Conservation (phyloP, 192 early-diverging fungal species). For the Neocallimastix lanati region DNA sequence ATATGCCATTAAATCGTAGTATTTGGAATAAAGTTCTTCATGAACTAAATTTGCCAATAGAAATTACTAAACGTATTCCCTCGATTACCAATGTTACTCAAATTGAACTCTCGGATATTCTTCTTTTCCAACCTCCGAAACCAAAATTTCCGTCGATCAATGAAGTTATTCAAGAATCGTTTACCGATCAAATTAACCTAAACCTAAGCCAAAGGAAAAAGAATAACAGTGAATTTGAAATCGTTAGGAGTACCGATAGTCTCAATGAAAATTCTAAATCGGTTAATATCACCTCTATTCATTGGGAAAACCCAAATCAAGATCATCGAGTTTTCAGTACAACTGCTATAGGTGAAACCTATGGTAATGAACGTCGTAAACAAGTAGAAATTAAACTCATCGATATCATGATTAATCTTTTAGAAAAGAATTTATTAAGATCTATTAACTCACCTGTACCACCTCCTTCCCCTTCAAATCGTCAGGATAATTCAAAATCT, state of each 20-base stretch:
- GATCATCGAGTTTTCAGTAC: background rate
- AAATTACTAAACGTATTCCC: background rate
- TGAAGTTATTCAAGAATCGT: background rate
- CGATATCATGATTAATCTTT: background rate
- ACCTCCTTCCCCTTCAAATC: no score
- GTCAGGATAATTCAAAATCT: background rate
- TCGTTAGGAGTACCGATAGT: no score
- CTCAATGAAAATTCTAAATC: no score
- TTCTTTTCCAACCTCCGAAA: background rate
- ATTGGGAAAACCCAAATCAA: background rate
- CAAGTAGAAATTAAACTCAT: background rate
- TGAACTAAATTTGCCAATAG: background rate
- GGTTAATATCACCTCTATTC: background rate
- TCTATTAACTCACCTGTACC: background rate
- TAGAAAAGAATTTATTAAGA: background rate
- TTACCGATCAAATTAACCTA: no score
- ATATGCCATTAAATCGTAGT: background rate
- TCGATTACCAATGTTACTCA: background rate
- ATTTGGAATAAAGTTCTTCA: background rate
- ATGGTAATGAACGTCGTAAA: background rate
- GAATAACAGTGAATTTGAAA: no score
- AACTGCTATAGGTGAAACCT: background rate
- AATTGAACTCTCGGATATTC: background rate
- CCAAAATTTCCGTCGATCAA: background rate
- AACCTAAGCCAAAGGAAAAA: no score